These are phyloP conservation scores for Akanthomyces muscarius DNA, from an alignment of 2,329 filamentous ascomycete genomes.

Conservation along the genomic window DNA sequence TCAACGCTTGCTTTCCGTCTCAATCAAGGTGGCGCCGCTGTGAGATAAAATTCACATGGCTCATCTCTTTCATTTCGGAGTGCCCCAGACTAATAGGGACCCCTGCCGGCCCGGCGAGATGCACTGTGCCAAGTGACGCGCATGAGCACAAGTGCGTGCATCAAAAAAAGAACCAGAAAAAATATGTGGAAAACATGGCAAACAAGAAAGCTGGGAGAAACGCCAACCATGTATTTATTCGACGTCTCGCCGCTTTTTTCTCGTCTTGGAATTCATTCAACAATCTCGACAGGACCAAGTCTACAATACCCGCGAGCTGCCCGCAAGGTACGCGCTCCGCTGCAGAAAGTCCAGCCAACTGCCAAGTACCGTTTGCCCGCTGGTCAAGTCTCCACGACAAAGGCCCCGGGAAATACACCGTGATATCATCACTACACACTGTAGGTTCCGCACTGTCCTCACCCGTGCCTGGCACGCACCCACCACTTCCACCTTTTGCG, in stretches of 20 bases:
- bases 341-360: not conserved
- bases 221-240: too few relatives aligned
- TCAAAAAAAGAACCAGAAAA: not conserved
- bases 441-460: not conserved
- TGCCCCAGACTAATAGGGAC: conserved; percentile 7
- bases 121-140: conserved; percentile 1
- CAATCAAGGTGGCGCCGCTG: too few relatives aligned
- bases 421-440: not conserved
- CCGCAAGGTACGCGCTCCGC: not conserved
- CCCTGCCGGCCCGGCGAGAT: not conserved
- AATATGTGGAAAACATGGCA: not conserved
- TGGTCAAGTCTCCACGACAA: conserved; percentile 2
- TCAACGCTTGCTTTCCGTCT: too few relatives aligned
- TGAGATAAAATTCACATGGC: too few relatives aligned
- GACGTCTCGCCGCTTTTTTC: too few relatives aligned
- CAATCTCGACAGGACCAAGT: not conserved
- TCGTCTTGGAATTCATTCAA: not conserved
- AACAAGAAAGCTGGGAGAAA: not conserved
- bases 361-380: not conserved
- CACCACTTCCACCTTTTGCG: conserved; percentile 16
- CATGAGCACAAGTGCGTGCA: not conserved
- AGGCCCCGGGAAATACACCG: not conserved
- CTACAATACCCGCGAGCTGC: not conserved
- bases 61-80: not conserved
- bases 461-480: conserved; percentile 15